Conservation (phyloP, 2,329 filamentous ascomycete genomes). For the Tolypocladium cylindrosporum region DNA sequence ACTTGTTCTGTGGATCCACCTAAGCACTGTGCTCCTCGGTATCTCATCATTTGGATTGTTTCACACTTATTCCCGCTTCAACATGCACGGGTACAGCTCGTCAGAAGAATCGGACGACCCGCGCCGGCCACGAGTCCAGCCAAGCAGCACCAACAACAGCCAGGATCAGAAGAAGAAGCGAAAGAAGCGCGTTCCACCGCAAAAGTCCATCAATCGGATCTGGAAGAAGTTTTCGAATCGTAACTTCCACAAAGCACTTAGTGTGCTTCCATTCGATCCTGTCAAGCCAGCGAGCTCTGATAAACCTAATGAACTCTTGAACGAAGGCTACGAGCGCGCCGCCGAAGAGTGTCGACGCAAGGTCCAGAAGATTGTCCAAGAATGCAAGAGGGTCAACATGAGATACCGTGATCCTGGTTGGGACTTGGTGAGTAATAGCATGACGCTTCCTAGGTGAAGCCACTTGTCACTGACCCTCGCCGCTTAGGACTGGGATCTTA, state of each 20-base stretch:
- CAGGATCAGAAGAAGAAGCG: constrained; percentile 42
- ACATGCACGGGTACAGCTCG: constrained; percentile 37
- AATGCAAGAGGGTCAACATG: constrained; percentile 66
- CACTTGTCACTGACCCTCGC: constrained; percentile 5
- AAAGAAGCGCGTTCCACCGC: constrained; percentile 49
- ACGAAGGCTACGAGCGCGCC: constrained; percentile 52
- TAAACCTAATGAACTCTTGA: constrained; percentile 49
- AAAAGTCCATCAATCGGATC: constrained; percentile 56
- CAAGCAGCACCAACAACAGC: constrained; percentile 20
- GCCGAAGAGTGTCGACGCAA: constrained; percentile 53
- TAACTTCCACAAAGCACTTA: constrained; percentile 55
- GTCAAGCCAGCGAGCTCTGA: constrained; percentile 39
- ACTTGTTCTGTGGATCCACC: background rate
- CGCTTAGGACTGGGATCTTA: constrained; percentile 55
- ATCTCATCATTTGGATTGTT: background rate
- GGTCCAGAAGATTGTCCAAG: constrained; percentile 50
- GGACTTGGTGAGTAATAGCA: constrained; percentile 37
- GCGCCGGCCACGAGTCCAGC: constrained; percentile 23
- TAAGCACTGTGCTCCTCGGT: background rate
- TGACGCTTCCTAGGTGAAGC: background rate
- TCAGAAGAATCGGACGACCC: constrained; percentile 40
- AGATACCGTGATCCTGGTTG: constrained; percentile 63
- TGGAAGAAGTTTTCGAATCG: constrained; percentile 51
- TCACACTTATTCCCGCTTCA: background rate
- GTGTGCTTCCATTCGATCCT: constrained; percentile 55